These are phyloP conservation scores for Zarea fungicola DNA, from an alignment of 2,329 filamentous ascomycete species.

Conservation along the genomic window DNA sequence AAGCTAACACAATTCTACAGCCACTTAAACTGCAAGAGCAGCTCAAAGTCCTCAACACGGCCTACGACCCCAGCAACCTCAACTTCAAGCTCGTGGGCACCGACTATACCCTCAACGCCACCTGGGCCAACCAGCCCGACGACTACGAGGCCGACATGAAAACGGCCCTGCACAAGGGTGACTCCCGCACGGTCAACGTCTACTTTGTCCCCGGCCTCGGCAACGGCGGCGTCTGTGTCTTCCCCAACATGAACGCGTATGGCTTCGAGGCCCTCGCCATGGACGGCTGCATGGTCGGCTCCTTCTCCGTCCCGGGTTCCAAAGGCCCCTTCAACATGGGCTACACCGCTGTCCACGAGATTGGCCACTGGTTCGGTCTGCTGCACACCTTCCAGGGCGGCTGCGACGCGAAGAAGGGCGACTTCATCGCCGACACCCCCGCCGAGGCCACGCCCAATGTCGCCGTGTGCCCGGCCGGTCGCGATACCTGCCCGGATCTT, in stretches of 20 bases:
- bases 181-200: constrained; percentile 34
- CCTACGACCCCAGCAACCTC: constrained; percentile 23
- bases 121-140: constrained; percentile 21
- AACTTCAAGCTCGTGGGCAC: constrained; percentile 22
- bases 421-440: constrained; percentile 23
- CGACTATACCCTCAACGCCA: constrained; percentile 26
- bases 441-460: constrained; percentile 14
- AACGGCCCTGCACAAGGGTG: constrained; percentile 28
- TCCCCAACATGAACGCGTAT: constrained; percentile 23
- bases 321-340: constrained; percentile 13
- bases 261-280: constrained; percentile 5
- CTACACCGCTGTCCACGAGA: constrained; percentile 25
- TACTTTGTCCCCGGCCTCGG: constrained; percentile 34
- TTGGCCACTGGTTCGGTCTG: constrained; percentile 34
- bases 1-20: neutral
- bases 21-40: constrained; percentile 18
- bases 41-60: constrained; percentile 21
- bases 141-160: neutral
- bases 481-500: constrained; percentile 20
- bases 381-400: constrained; percentile 31
- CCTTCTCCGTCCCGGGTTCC: constrained; percentile 10
- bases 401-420: constrained; percentile 20
- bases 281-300: constrained; percentile 14
- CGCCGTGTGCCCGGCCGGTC: constrained; percentile 11
- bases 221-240: constrained; percentile 36